A percentile compares a stretch with the other conserved stretches of the same genome.
phyloP scores from a whole-genome alignment of 192 early-diverging fungal genomes.

The Linnemannia hyalina region DNA sequence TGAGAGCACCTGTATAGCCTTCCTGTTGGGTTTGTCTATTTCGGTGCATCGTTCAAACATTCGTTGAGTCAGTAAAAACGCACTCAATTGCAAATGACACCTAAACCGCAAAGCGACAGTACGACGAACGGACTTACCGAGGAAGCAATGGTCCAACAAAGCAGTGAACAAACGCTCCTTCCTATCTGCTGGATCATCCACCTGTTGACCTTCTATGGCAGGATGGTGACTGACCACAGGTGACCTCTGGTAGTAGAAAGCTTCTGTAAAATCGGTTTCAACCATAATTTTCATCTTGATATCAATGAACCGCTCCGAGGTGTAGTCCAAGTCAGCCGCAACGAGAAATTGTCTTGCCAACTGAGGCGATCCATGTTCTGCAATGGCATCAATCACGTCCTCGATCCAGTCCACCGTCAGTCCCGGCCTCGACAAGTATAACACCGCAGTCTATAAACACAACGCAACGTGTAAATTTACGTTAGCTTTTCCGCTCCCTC shows the following conservation, averaged over 20 bases:
- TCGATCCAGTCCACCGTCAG: conserved; percentile 53
- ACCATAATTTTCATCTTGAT: conserved; percentile 42
- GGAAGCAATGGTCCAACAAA: conserved; percentile 40
- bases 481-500: neutral
- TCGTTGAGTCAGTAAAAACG: neutral
- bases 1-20: conserved; percentile 27
- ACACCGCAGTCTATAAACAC: conserved; percentile 27
- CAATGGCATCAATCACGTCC: conserved; percentile 43
- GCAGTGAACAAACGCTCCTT: conserved; percentile 16
- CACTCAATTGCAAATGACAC: neutral
- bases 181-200: neutral
- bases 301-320: conserved; percentile 29
- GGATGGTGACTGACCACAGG: neutral
- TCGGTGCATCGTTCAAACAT: neutral
- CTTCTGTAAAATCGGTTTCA: conserved; percentile 39
- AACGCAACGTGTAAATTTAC: neutral
- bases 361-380: conserved; percentile 31
- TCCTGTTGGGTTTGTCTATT: conserved; percentile 48
- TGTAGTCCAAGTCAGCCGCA: conserved; percentile 34
- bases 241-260: conserved; percentile 49
- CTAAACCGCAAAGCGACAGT: neutral
- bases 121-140: conserved; percentile 7
- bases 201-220: neutral
- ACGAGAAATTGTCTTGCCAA: conserved; percentile 40
- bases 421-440: conserved; percentile 50